These are phyloP conservation scores for Ustilago nuda DNA, from an alignment of 1,284 basidiomycete genomes.

Conservation along the genomic window DNA sequence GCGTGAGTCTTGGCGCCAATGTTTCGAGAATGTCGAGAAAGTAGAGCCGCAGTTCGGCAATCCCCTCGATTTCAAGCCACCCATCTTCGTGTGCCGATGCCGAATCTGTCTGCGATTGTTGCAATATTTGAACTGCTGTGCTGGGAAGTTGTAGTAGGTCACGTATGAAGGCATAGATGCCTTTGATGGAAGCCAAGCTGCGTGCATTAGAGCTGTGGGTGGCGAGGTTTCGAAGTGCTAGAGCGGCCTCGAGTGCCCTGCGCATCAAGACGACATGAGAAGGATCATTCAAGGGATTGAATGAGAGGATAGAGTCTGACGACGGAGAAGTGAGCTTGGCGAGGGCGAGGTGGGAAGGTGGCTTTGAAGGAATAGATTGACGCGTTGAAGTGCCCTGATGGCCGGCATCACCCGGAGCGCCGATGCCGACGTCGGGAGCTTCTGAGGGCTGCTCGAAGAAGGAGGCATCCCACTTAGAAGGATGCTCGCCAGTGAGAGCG, in stretches of 20 bases:
- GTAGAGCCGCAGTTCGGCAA: constrained; percentile 61
- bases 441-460: constrained; percentile 55
- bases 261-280: constrained; percentile 57
- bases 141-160: constrained; percentile 41
- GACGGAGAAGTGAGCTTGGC: not conserved
- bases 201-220: constrained; percentile 43
- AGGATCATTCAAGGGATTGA: constrained; percentile 22
- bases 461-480: constrained; percentile 46
- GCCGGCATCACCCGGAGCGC: constrained; percentile 51
- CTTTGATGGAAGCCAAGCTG: constrained; percentile 28
- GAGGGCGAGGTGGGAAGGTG: not conserved
- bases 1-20: constrained; percentile 33
- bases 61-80: constrained; percentile 56
- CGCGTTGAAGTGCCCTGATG: constrained; percentile 27
- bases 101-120: not conserved
- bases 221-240: constrained; percentile 59
- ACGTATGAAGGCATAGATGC: constrained; percentile 41
- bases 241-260: constrained; percentile 54
- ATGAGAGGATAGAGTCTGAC: not conserved
- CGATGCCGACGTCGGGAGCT: constrained; percentile 50
- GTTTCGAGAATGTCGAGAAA: constrained; percentile 64
- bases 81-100: constrained; percentile 30
- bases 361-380: not conserved
- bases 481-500: constrained; percentile 50
- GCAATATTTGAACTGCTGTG: constrained; percentile 12